Conservation (phyloP, 2,329 filamentous ascomycete species). For the Fusarium haematococcum region DNA sequence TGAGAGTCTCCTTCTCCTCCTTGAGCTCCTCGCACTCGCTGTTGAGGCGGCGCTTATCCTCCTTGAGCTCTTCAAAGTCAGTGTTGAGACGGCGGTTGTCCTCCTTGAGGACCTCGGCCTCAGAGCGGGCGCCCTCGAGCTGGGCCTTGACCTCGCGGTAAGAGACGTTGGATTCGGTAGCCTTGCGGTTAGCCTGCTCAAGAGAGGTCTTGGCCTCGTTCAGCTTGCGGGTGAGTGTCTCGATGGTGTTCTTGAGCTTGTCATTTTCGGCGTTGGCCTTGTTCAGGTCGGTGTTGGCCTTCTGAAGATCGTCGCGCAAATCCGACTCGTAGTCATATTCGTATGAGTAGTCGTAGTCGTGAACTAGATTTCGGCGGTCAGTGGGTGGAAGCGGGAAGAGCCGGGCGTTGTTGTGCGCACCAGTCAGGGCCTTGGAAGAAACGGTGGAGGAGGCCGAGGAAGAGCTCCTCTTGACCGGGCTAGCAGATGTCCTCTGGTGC, state of each 20-base stretch:
- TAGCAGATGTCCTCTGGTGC: constrained; percentile 44
- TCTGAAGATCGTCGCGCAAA: constrained; percentile 44
- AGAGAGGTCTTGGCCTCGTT: constrained; percentile 41
- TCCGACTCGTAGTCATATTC: constrained; percentile 39
- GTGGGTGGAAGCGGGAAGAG: constrained; percentile 17
- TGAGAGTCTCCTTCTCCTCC: constrained; percentile 36
- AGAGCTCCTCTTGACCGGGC: constrained; percentile 42
- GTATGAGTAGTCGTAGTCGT: constrained; percentile 42
- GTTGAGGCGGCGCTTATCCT: constrained; percentile 44
- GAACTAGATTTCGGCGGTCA: constrained; percentile 32
- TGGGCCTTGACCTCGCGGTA: constrained; percentile 44
- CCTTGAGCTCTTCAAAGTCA: constrained; percentile 41
- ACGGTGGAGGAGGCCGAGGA: constrained; percentile 20
- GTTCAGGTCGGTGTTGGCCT: constrained; percentile 45
- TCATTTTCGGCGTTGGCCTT: constrained; percentile 45
- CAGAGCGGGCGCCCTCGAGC: constrained; percentile 41
- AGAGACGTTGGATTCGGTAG: constrained; percentile 32
- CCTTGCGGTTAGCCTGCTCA: constrained; percentile 32
- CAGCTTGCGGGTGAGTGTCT: constrained; percentile 47
- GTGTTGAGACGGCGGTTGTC: constrained; percentile 43
- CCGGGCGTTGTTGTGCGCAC: constrained; percentile 31
- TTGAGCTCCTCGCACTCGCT: constrained; percentile 42
- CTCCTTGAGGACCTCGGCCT: constrained; percentile 42
- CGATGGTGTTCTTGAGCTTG: constrained; percentile 44
- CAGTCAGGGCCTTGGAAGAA: constrained; percentile 40